A percentile compares a stretch with the other conserved stretches of the same genome.
Evolutionary conservation across 306 rosid species (phyloP).

Genomic region (Amphicarpaea edgeworthii): DNA sequence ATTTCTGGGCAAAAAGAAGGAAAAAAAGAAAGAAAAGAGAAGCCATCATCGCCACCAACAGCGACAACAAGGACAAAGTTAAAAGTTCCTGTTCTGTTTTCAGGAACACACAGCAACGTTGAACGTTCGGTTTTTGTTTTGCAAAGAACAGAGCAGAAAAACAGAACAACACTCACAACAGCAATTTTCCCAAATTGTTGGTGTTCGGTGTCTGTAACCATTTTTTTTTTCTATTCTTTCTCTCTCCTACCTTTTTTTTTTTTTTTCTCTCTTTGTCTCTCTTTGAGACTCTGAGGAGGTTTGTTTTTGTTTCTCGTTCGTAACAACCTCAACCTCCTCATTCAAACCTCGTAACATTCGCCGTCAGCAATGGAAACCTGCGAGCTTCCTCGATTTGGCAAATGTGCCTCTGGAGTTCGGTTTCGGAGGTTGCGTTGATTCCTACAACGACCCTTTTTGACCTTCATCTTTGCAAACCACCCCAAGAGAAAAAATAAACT

Average conservation of each 20-base stretch:
- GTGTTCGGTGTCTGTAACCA: not conserved
- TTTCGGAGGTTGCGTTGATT: slow-evolving; percentile 38
- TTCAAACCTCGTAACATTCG: slow-evolving; percentile 59
- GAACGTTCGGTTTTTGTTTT: slow-evolving; percentile 22
- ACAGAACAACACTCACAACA: slow-evolving; percentile 39
- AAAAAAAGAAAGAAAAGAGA: slow-evolving; percentile 22
- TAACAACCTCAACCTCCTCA: slow-evolving; percentile 62
- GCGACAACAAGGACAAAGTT: slow-evolving; percentile 14
- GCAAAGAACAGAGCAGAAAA: slow-evolving; percentile 1
- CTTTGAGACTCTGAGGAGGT: slow-evolving; percentile 46
- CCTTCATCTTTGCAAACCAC: slow-evolving; percentile 24
- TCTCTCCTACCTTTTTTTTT: slow-evolving; percentile 1
- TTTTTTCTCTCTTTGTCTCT: slow-evolving; percentile 7
- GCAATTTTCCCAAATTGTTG: slow-evolving; percentile 26
- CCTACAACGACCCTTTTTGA: slow-evolving; percentile 1
- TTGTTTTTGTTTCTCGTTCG: slow-evolving; percentile 56
- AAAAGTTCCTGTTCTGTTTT: slow-evolving; percentile 33
- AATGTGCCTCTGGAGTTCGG: slow-evolving; percentile 54
- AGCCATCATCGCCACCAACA: slow-evolving; percentile 20
- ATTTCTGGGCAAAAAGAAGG: slow-evolving; percentile 22
- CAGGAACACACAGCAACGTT: not conserved
- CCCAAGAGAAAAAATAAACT: not conserved
- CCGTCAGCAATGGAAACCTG: slow-evolving; percentile 49
- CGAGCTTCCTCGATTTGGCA: slow-evolving; percentile 52
- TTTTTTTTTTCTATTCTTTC: slow-evolving; percentile 14